Percentiles rank a stretch among this genome's conserved stretches.
phyloP scores from a whole-genome alignment of 306 rosid species.

The Acacia acuminata region DNA sequence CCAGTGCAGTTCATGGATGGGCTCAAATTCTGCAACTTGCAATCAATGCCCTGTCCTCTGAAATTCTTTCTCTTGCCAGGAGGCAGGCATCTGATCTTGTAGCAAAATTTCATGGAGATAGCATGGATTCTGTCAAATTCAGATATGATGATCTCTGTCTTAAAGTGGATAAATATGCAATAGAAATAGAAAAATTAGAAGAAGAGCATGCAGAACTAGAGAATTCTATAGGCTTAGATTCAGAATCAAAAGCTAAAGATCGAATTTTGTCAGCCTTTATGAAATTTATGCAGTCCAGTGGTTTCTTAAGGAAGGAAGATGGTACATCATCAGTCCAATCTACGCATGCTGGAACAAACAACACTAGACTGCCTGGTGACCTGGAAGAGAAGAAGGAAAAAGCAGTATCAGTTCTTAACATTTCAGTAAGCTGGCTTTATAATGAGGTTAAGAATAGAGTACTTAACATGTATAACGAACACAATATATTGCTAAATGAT shows the following conservation, averaged over 20 bases:
- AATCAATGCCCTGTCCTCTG: constrained; percentile 68
- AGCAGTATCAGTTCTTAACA: constrained; percentile 51
- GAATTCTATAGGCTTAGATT: constrained; percentile 67
- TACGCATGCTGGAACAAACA: constrained; percentile 55
- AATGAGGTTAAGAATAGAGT: constrained; percentile 56
- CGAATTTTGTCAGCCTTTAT: constrained; percentile 67
- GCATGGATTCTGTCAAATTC: constrained; percentile 52
- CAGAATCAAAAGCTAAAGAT: constrained; percentile 81
- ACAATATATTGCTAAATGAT: constrained; percentile 45
- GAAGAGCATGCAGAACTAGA: constrained; percentile 68
- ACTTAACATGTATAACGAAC: constrained; percentile 46
- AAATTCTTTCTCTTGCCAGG: constrained; percentile 76
- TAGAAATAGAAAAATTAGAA: constrained; percentile 73
- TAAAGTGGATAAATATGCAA: constrained; percentile 65
- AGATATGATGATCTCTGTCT: constrained; percentile 68
- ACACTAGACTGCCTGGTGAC: constrained; percentile 45
- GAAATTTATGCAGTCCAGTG: constrained; percentile 71
- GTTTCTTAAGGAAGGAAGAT: constrained; percentile 58
- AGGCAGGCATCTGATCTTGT: constrained; percentile 87
- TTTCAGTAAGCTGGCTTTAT: constrained; percentile 64
- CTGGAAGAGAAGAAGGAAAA: constrained; percentile 65
- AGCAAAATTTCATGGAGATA: constrained; percentile 58
- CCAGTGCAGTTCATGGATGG: constrained; percentile 93
- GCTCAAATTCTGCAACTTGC: constrained; percentile 82
- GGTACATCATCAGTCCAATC: constrained; percentile 48